phyloP scores from a whole-genome alignment of 768 basidiomycete species.

The Leucosporidium yakuticum region DNA sequence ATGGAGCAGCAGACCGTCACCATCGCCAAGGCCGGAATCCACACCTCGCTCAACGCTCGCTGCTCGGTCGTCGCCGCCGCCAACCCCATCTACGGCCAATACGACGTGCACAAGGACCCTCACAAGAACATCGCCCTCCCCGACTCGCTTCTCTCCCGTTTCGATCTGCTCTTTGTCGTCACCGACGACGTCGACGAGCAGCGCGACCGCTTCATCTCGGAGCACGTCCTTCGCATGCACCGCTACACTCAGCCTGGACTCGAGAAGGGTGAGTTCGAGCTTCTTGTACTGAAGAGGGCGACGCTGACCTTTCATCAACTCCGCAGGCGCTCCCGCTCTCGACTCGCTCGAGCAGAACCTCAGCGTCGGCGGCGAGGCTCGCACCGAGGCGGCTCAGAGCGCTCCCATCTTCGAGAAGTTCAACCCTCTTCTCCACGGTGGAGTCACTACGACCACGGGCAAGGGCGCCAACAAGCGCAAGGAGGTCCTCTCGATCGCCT shows the following conservation, averaged over 20 bases:
- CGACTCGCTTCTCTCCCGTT: constrained; percentile 95
- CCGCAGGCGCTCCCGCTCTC: constrained; percentile 59
- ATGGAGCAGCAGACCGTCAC: constrained; percentile 98
- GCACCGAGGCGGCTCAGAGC: constrained; percentile 48
- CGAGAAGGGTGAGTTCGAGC: constrained; percentile 67
- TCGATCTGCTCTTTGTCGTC: constrained; percentile 94
- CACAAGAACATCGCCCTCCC: constrained; percentile 98
- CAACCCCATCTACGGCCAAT: constrained; percentile 97
- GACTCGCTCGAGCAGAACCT: constrained; percentile 85
- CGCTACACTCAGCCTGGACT: constrained; percentile 92
- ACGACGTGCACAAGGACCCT: constrained; percentile 98
- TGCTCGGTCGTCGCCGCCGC: constrained; percentile 98
- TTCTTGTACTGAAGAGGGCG: background rate
- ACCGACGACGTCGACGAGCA: constrained; percentile 97
- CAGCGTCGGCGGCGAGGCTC: constrained; percentile 55
- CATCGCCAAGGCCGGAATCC: constrained; percentile 98
- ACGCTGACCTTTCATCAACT: background rate
- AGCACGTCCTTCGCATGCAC: constrained; percentile 96
- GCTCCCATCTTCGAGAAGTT: constrained; percentile 89
- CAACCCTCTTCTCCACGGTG: constrained; percentile 88
- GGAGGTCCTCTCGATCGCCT: constrained; percentile 84
- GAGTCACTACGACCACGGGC: constrained; percentile 56
- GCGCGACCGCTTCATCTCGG: constrained; percentile 87
- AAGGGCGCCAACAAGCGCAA: constrained; percentile 50
- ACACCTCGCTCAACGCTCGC: constrained; percentile 93